Conservation (phyloP, 805 yeast species). For the Candida adriatica region DNA sequence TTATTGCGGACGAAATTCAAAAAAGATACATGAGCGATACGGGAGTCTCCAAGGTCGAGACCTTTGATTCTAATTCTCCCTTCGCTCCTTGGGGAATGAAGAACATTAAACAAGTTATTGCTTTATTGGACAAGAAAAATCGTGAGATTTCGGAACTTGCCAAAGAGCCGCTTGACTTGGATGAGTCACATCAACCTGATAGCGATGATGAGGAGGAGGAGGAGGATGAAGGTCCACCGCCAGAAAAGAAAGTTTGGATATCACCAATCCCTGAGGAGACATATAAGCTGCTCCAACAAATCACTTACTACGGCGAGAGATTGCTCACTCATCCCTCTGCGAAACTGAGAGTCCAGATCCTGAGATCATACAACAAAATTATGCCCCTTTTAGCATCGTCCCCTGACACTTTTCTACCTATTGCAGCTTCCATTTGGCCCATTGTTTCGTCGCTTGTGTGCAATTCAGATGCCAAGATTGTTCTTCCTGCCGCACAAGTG, state of each 20-base stretch:
- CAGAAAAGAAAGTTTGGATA: conserved; percentile 44
- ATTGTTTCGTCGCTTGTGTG: conserved; percentile 23
- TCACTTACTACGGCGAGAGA: conserved; percentile 64
- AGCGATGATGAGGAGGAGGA: conserved; percentile 25
- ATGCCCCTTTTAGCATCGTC: conserved; percentile 51
- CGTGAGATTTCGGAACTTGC: conserved; percentile 23
- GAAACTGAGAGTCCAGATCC: conserved; percentile 46
- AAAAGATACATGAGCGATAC: conserved; percentile 28
- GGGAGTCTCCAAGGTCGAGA: conserved; percentile 14
- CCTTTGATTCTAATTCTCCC: conserved; percentile 21
- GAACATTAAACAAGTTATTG: conserved; percentile 35
- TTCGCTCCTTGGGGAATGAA: conserved; percentile 38
- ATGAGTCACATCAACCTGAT: conserved; percentile 28
- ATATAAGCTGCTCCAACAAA: conserved; percentile 52
- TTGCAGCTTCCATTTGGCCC: conserved; percentile 50
- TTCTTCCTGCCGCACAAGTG: conserved; percentile 24
- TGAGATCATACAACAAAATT: conserved; percentile 38
- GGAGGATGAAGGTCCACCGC: conserved; percentile 13
- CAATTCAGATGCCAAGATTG: conserved; percentile 23
- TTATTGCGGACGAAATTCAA: conserved; percentile 43
- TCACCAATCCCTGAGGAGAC: conserved; percentile 59
- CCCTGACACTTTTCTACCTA: conserved; percentile 37
- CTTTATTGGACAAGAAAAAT: conserved; percentile 33
- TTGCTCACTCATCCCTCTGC: conserved; percentile 61
- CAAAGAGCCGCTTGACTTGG: conserved; percentile 33